These are phyloP conservation scores for Chaetomiaceae sp. DNA, from an alignment of 2,329 filamentous ascomycete genomes.

Conservation along the genomic window DNA sequence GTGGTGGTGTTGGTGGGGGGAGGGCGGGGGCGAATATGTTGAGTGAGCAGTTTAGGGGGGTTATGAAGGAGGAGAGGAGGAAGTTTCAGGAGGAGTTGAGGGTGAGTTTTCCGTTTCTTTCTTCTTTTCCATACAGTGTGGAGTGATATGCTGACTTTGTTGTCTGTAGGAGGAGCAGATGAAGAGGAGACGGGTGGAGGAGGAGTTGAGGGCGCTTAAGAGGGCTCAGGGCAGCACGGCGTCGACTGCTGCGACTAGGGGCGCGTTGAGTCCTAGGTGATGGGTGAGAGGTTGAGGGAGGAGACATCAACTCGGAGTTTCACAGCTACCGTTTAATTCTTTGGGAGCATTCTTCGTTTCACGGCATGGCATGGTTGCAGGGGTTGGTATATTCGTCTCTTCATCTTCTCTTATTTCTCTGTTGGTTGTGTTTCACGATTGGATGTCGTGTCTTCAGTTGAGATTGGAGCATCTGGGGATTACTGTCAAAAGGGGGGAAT, in stretches of 20 bases:
- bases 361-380: too few species aligned
- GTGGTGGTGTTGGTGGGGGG: constrained; percentile 28
- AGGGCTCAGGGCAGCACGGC: constrained; percentile 26
- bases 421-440: too few species aligned
- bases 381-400: too few species aligned
- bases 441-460: too few species aligned
- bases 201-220: constrained; percentile 45
- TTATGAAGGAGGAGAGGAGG: constrained; percentile 54
- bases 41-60: constrained; percentile 53
- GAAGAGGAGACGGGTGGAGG: constrained; percentile 45
- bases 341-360: too few species aligned
- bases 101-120: constrained; percentile 33
- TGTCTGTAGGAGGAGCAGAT: constrained; percentile 45
- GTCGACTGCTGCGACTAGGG: constrained; percentile 39
- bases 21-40: constrained; percentile 45
- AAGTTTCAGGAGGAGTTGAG: constrained; percentile 53
- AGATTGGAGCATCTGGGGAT: too few species aligned
- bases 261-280: constrained; percentile 31
- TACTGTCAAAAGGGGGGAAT: background rate
- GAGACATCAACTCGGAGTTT: too few species aligned
- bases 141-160: constrained; percentile 9
- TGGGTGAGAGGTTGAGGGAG: background rate
- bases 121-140: background rate
- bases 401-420: too few species aligned
- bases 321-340: too few species aligned